A percentile compares a stretch with the other conserved stretches of the same genome.
phyloP scores from a whole-genome alignment of 371 early-diverging fungal species.

The Rhizopus microsporus region DNA sequence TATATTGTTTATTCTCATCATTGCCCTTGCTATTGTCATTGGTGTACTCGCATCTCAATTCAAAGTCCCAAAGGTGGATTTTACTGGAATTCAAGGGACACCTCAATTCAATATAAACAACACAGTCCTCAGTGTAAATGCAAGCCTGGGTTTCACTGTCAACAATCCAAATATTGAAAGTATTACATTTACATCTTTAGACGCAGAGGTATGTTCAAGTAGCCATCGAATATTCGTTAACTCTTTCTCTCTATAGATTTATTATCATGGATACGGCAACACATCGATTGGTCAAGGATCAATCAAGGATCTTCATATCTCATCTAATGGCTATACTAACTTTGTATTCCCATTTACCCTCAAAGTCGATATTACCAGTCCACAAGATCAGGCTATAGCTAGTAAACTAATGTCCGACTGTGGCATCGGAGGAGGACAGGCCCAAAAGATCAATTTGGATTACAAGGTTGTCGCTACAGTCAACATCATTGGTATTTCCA shows the following conservation, averaged over 20 bases:
- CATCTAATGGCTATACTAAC: constrained; percentile 39
- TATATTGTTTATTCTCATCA: constrained; percentile 31
- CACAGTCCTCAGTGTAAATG: constrained; percentile 27
- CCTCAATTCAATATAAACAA: constrained; percentile 30
- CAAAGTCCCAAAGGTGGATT: constrained; percentile 38
- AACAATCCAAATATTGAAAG: constrained; percentile 59
- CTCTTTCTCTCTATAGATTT: constrained; percentile 37
- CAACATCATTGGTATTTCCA: constrained; percentile 48
- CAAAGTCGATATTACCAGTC: constrained; percentile 28
- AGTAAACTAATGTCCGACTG: constrained; percentile 48
- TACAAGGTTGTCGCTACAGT: constrained; percentile 56
- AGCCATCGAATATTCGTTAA: not conserved
- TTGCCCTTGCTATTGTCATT: constrained; percentile 38
- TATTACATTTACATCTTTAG: constrained; percentile 55
- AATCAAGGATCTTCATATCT: constrained; percentile 47
- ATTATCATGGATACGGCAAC: constrained; percentile 45
- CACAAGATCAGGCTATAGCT: constrained; percentile 34
- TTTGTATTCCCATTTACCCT: constrained; percentile 53
- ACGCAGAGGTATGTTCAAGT: constrained; percentile 47
- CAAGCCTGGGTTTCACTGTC: constrained; percentile 44
- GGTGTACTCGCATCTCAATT: constrained; percentile 46
- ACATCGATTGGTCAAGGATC: constrained; percentile 53
- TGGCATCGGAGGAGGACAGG: constrained; percentile 34
- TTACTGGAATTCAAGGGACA: constrained; percentile 35
- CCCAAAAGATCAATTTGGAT: constrained; percentile 41